Percentiles rank a stretch among this genome's conserved stretches.
Conservation (phyloP, 768 basidiomycete species). For the Kwoniella botswanensis region DNA sequence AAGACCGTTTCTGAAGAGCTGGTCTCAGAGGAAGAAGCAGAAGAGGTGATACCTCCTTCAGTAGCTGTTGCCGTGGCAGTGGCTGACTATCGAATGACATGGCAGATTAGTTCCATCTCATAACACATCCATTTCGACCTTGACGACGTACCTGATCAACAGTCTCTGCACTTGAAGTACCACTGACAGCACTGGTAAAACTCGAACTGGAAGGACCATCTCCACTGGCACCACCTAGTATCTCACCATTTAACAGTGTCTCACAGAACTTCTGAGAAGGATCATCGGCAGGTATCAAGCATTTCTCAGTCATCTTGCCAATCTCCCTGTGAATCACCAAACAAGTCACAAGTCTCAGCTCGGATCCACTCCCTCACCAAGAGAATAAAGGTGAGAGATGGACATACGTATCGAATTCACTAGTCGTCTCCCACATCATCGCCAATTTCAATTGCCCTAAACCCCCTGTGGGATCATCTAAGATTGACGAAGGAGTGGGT, state of each 20-base stretch:
- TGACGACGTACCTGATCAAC: neutral
- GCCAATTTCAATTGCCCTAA: conserved; percentile 12
- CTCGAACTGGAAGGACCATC: neutral
- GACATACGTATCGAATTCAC: conserved; percentile 13
- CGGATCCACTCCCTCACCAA: too few relatives aligned
- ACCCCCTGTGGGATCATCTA: conserved; percentile 1
- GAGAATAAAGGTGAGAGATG: neutral
- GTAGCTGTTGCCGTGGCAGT: neutral
- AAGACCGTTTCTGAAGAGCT: neutral
- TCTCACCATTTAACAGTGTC: conserved; percentile 24
- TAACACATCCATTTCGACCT: neutral
- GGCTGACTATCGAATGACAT: neutral
- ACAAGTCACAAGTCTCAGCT: neutral
- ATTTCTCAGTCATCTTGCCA: conserved; percentile 34
- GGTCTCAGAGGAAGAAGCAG: neutral
- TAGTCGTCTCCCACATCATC: conserved; percentile 20
- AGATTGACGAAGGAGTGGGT: conserved; percentile 3
- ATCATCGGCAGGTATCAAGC: conserved; percentile 35
- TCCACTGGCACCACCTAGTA: conserved; percentile 3
- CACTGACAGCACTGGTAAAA: neutral
- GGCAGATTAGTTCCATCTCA: neutral
- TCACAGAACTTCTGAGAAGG: conserved; percentile 36
- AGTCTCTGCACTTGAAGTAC: neutral
- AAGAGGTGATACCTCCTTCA: neutral
- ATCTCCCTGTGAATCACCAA: neutral